phyloP scores from a whole-genome alignment of 2,329 filamentous ascomycete species.

The Fusarium longipes region DNA sequence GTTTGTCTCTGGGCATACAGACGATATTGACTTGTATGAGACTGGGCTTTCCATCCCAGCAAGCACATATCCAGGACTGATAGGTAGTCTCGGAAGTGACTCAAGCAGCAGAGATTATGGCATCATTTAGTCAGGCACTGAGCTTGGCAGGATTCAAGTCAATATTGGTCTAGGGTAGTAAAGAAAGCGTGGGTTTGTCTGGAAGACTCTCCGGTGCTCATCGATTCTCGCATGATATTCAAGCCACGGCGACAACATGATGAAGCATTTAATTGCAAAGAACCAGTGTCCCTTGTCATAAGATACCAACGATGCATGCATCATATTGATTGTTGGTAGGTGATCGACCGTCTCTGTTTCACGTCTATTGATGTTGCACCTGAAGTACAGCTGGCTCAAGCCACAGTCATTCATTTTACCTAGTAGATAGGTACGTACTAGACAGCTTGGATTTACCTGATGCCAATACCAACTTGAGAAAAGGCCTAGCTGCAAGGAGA shows the following conservation, averaged over 20 bases:
- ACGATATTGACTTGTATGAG: background rate
- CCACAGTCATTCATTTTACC: no score
- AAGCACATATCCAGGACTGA: background rate
- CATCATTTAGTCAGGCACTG: background rate
- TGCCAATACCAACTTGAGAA: no score
- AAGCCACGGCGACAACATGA: no score
- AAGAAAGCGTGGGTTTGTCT: no score
- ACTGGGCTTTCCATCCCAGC: background rate
- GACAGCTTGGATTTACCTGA: no score
- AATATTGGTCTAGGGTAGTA: slow-evolving; percentile 1
- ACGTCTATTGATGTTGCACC: background rate
- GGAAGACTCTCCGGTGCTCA: background rate
- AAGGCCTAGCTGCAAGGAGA: no score
- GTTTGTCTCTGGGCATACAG: no score
- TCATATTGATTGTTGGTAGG: background rate
- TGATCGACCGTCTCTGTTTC: background rate
- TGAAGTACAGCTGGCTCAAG: background rate
- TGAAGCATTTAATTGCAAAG: background rate
- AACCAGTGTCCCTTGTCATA: background rate
- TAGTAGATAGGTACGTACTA: no score
- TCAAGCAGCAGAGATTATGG: background rate
- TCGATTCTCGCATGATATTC: background rate
- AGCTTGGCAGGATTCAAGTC: background rate
- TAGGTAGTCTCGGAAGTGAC: background rate
- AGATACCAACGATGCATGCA: no score